These are phyloP conservation scores for Candida quercuum DNA, from an alignment of 805 yeast species.

Conservation along the genomic window DNA sequence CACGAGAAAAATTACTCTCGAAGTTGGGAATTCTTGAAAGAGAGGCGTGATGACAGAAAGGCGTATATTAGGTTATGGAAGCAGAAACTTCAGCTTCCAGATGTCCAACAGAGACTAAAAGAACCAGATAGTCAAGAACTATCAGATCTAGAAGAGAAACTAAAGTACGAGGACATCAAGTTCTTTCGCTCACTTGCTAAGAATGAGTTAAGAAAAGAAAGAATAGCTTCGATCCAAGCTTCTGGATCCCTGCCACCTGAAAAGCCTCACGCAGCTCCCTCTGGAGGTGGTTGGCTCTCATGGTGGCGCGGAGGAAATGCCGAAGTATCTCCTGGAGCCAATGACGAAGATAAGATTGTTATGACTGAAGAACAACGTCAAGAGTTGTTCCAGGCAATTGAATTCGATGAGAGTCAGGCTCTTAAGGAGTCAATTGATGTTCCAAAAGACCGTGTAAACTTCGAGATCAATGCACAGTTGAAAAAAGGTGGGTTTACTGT, in stretches of 20 bases:
- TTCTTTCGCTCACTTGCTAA: constrained; percentile 81
- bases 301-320: constrained; percentile 47
- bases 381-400: constrained; percentile 91
- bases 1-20: constrained; percentile 76
- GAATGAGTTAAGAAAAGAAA: constrained; percentile 56
- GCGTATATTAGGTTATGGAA: constrained; percentile 68
- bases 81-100: constrained; percentile 37
- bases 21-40: constrained; percentile 82
- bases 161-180: constrained; percentile 74
- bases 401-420: constrained; percentile 65
- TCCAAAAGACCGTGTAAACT: constrained; percentile 68
- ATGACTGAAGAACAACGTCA: constrained; percentile 84
- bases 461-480: constrained; percentile 63
- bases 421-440: constrained; percentile 50
- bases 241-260: constrained; percentile 8
- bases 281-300: constrained; percentile 66
- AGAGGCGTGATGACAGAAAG: constrained; percentile 67
- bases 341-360: constrained; percentile 35
- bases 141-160: constrained; percentile 47
- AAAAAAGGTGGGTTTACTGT: constrained; percentile 75
- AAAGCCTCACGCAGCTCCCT: constrained; percentile 11
- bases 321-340: constrained; percentile 22
- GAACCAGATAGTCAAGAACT: constrained; percentile 37
- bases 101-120: constrained; percentile 23
- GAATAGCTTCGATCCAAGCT: constrained; percentile 20